phyloP scores from a whole-genome alignment of 192 early-diverging fungal species.

The Chytriomyces sp. region DNA sequence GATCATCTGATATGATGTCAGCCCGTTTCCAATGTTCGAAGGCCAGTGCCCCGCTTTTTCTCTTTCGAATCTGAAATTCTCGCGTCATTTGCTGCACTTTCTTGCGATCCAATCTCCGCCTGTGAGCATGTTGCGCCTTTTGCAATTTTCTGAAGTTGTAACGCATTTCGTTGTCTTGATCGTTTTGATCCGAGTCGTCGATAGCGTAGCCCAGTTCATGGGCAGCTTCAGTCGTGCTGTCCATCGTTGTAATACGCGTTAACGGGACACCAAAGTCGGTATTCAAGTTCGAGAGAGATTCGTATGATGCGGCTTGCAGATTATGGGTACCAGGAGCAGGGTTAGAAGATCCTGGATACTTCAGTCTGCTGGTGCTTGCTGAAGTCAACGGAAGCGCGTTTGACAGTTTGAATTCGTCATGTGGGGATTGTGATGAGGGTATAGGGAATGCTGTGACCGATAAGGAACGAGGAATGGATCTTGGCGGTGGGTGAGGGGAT shows the following conservation, averaged over 20 bases:
- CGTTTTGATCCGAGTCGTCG: background rate
- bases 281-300: background rate
- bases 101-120: background rate
- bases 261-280: conserved; percentile 26
- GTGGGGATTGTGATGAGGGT: too few relatives aligned
- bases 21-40: background rate
- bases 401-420: too few relatives aligned
- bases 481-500: too few relatives aligned
- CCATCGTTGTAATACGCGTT: conserved; percentile 17
- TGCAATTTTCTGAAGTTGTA: background rate
- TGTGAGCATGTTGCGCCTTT: too few relatives aligned
- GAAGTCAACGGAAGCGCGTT: too few relatives aligned
- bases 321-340: background rate
- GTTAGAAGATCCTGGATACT: too few relatives aligned
- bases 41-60: background rate
- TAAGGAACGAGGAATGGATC: too few relatives aligned
- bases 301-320: background rate
- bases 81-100: background rate
- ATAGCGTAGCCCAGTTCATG: conserved; percentile 24
- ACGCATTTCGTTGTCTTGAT: background rate
- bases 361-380: too few relatives aligned
- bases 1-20: background rate
- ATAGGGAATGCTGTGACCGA: too few relatives aligned
- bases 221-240: conserved; percentile 31
- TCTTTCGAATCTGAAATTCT: background rate